Base-by-base conservation (phyloP, 179 eudicot species). In the Drosera spatulata region DNA sequence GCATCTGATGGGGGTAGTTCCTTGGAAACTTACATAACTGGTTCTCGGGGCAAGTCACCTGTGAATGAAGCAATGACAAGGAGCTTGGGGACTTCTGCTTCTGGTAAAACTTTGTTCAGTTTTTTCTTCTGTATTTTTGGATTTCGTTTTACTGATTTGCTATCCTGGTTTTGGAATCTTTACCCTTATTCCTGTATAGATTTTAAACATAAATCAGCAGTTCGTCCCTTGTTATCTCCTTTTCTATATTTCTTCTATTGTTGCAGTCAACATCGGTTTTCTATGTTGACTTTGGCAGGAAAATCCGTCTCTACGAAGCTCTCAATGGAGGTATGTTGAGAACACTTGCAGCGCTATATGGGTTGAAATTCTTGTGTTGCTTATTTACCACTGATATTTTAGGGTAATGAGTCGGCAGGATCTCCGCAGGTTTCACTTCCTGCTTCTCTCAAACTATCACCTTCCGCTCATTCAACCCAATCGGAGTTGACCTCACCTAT, bases 1-100 rank as follows among this genome's bases (percentile, higher is more conserved):
- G 88, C 82, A 66, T 88, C 93, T 2, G 94, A 86, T 70, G 85
- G 76, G 62, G 96, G 86, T 56, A 84, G 95, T 71, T 83, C 96
- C 49, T 58, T 84, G 71, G 89, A 84, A 58, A 84, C 80, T 65
- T 80, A 73, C 22, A 80, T 70, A 68, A 75, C 79, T 61, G 62
- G 77, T 53, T 60, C 77, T 13, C 75, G 73, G 77, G 82, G 67
- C 59, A 93, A 86, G 80, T 78, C 95, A 55, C 84, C 87, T 39
- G 57, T 71, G 49, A 77, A 81, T 60, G 86, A 84, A 55, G 75
- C 70, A 55, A 66, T 53, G 56, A 58, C 62, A n/a, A 72, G 76
- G 66, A 66, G 55, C 59, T 63, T 41, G 41, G 75, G 73, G 62
- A 58, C 77, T 64, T 79, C 78, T 70, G 74, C 74, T 59, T 69